These are phyloP conservation scores for Symbiodinium pilosum DNA, from an alignment of 73 alveolate species.

Conservation along the genomic window DNA sequence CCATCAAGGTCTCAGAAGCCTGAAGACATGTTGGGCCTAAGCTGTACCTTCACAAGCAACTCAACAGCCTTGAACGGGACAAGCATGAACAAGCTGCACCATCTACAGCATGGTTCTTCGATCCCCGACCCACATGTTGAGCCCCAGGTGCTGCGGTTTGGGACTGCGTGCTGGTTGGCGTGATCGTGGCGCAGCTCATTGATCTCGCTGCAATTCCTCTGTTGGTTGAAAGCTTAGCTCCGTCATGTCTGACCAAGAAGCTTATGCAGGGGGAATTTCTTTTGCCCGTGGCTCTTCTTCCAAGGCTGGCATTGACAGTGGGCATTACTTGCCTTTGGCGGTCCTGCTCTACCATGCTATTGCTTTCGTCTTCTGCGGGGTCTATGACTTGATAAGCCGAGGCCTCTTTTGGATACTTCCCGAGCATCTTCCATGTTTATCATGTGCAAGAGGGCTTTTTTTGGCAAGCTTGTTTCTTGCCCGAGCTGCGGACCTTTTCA, in stretches of 20 bases:
- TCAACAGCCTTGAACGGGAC: too few relatives aligned
- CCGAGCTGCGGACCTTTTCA: background rate
- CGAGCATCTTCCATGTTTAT: background rate
- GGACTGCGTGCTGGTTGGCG: conserved; percentile 87
- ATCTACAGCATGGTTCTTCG: too few relatives aligned
- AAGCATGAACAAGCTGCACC: too few relatives aligned
- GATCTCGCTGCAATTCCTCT: conserved; percentile 45
- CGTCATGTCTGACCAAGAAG: background rate
- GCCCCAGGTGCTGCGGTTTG: conserved; percentile 58
- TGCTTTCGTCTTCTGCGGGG: conserved; percentile 39
- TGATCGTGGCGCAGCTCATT: conserved; percentile 65
- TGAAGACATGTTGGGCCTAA: too few relatives aligned
- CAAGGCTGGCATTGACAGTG: conserved; percentile 53
- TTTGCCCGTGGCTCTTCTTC: background rate
- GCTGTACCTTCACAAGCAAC: too few relatives aligned
- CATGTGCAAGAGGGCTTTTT: background rate
- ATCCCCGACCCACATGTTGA: too few relatives aligned
- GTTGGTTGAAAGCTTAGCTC: background rate
- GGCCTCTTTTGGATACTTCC: background rate
- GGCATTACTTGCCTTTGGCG: conserved; percentile 65
- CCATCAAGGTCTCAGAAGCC: too few relatives aligned
- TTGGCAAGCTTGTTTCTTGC: too few relatives aligned
- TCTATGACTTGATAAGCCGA: conserved; percentile 17
- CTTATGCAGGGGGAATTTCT: background rate
- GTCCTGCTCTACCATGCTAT: conserved; percentile 70